A percentile compares a stretch with the other conserved stretches of the same genome.
phyloP scores from a whole-genome alignment of 2,329 filamentous ascomycete species.

The Laburnicola sp. region DNA sequence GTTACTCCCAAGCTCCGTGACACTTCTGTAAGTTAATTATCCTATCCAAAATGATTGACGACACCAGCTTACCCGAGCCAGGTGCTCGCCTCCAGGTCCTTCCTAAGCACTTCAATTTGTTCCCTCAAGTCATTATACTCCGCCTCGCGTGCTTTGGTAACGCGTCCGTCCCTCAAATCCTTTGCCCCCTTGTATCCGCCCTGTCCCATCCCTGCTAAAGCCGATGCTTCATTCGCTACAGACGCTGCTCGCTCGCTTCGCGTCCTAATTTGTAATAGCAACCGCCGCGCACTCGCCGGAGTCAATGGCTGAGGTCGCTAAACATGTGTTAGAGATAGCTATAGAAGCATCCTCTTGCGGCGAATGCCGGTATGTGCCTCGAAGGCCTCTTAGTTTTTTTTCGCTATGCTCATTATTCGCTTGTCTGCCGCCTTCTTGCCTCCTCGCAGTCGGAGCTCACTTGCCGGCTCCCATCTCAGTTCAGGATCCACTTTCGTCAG shows the following conservation, averaged over 20 bases:
- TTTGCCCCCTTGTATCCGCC: too few relatives aligned
- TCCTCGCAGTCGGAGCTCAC: not conserved
- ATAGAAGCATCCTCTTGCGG: not conserved
- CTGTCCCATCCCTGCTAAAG: too few relatives aligned
- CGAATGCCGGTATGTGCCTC: not conserved
- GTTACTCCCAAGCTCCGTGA: too few relatives aligned
- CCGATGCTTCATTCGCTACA: not conserved
- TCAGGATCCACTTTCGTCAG: not conserved
- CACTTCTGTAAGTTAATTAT: too few relatives aligned
- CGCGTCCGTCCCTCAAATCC: too few relatives aligned
- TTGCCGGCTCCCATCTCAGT: not conserved
- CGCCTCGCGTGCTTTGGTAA: too few relatives aligned
- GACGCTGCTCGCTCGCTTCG: not conserved
- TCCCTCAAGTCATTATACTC: not conserved
- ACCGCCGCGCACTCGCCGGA: not conserved
- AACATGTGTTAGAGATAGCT: not conserved
- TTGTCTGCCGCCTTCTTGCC: not conserved
- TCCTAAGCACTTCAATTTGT: not conserved
- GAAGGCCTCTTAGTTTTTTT: not conserved
- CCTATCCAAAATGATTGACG: too few relatives aligned
- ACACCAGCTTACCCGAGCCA: constrained; percentile 25
- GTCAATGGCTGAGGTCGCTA: not conserved
- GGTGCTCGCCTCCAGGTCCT: not conserved
- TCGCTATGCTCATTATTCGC: not conserved
- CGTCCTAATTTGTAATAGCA: not conserved